A percentile compares a stretch with the other conserved stretches of the same genome.
Conservation (phyloP, 2,329 filamentous ascomycete genomes). For the Arthroderma uncinatum region DNA sequence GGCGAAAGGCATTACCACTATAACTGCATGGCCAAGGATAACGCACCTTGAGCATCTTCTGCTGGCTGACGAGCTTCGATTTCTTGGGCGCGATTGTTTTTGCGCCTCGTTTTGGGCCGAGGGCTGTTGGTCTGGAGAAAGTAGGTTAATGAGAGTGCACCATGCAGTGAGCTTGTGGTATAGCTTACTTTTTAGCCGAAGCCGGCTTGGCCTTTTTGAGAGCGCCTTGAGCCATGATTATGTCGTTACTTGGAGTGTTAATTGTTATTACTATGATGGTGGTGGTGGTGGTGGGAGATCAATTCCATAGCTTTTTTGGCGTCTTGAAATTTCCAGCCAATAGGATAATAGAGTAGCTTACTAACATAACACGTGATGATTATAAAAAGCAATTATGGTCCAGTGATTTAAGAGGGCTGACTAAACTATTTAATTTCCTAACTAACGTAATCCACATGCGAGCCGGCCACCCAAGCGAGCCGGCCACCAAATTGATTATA, state of each 20-base stretch:
- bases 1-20: conserved; percentile 1
- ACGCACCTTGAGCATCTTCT: conserved; percentile 51
- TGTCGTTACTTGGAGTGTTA: neutral
- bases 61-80: conserved; percentile 46
- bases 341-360: neutral
- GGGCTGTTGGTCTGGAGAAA: conserved; percentile 16
- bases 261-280: no score
- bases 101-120: conserved; percentile 47
- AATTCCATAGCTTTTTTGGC: neutral
- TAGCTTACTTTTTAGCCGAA: conserved; percentile 28
- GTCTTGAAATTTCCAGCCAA: conserved; percentile 3
- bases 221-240: conserved; percentile 38
- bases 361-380: neutral
- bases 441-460: no score
- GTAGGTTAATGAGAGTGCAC: conserved; percentile 3
- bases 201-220: conserved; percentile 38
- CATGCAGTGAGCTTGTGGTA: neutral
- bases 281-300: neutral
- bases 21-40: neutral
- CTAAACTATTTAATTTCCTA: neutral
- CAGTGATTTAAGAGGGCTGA: neutral
- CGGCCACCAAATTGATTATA: no score
- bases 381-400: neutral
- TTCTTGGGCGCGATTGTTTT: conserved; percentile 59
- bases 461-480: no score